Conservation (phyloP, 352 stramenopile genomes). For the Globisporangium nodosum region DNA sequence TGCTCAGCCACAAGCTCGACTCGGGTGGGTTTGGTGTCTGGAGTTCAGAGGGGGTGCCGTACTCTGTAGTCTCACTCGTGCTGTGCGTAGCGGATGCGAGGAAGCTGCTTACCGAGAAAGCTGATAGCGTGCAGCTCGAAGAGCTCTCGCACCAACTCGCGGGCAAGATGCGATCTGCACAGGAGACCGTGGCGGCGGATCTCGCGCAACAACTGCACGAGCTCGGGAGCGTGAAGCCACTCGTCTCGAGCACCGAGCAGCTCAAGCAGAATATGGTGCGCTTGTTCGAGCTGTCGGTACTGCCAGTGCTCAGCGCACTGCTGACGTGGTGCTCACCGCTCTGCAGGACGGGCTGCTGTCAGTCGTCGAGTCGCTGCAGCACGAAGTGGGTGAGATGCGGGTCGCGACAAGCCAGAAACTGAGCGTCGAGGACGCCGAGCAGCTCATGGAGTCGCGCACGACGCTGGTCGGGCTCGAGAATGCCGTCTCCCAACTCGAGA, state of each 20-base stretch:
- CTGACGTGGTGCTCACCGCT: too few species aligned
- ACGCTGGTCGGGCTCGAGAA: slow-evolving; percentile 20
- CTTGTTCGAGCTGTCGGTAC: background rate
- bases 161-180: slow-evolving; percentile 21
- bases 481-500: slow-evolving; percentile 10
- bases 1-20: slow-evolving; percentile 39
- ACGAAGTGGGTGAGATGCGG: slow-evolving; percentile 24
- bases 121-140: slow-evolving; percentile 22
- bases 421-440: slow-evolving; percentile 23
- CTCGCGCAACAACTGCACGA: slow-evolving; percentile 16
- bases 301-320: too few species aligned
- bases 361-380: slow-evolving; percentile 39
- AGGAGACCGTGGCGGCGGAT: slow-evolving; percentile 21
- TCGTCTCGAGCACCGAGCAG: slow-evolving; percentile 20
- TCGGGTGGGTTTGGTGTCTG: slow-evolving; percentile 18
- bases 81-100: slow-evolving; percentile 22
- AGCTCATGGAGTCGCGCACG: slow-evolving; percentile 24
- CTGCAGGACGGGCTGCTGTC: slow-evolving; percentile 34
- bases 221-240: slow-evolving; percentile 11
- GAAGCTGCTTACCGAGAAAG: slow-evolving; percentile 37
- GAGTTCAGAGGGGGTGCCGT: background rate
- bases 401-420: slow-evolving; percentile 27
- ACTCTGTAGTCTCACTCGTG: background rate
- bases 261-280: slow-evolving; percentile 42
- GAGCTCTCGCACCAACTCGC: slow-evolving; percentile 26